Evolutionary conservation across 192 early-diverging fungal species (phyloP), one percentile per base, ranked within the genome.

Genomic region (Backusella luteola): DNA sequence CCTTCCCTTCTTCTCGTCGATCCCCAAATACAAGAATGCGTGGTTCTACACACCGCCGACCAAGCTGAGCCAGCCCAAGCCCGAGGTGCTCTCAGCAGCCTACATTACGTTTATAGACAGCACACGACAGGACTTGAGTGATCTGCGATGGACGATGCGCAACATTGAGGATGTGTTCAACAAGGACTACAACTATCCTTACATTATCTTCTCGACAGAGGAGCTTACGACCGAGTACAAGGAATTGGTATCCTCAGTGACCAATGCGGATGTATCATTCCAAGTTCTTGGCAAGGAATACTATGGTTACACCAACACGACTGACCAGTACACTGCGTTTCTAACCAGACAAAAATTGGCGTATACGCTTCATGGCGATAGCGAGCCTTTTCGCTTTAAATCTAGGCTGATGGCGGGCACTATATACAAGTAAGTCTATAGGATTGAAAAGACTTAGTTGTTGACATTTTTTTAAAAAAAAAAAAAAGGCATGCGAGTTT

Each of bases 401-500:
- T 89, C 92, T 44, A 76, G 82, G 14, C 80, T 79, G 15, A 66
- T 79, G 73, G 73, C 75, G 29, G 82, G 82, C 26, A 71, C 73
- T 4, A 72, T 83, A 3, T 83, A 71, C 63, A 73, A 68, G 82
- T 83, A 80, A 83, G 6, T 93, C 91, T 77, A 52, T 52, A 52
- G 85, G 29, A 1, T 29, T 29, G 29, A 29, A 29, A 29, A 29
- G 29, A 1, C 29, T 29, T 29, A 29, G 29, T 29, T 29, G 29
- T 1, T 29, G 29, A 29, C 29, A 29, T 29, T 29, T 29, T n/a
- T n/a, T n/a, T n/a, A n/a, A n/a, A n/a, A n/a, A n/a, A n/a, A n/a
- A 76, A 85, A 81, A 89, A 32, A 32, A 32, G 87, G 77, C 89
- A 90, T 71, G 86, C 87, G 21, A 76, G 84, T 46, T 73, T 90